Base-by-base conservation (phyloP, 2,329 filamentous ascomycete species). In the Fusarium lyarnte region DNA sequence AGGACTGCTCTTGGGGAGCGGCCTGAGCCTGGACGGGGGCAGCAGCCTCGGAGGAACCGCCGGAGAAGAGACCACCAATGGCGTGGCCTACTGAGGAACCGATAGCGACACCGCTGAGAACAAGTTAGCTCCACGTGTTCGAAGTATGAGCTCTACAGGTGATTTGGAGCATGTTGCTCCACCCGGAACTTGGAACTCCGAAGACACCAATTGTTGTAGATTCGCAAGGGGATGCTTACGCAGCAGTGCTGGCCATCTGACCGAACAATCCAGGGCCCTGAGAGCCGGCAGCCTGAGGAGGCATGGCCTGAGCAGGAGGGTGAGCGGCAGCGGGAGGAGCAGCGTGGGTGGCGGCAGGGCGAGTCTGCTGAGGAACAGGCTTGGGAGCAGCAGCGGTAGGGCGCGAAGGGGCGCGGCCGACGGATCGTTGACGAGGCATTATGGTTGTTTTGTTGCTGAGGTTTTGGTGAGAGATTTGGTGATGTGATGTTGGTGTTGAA, bases 181-280 rank as follows among this genome's bases (percentile, higher is more conserved):
- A 51, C 60, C 41, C 29, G 19, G 29, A 66, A 45, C 53, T 59
- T 11, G 23, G 10, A 39, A 25, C 31, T 29, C 42, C 27, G 25
- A 58, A 43, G 29, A 27, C 16, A 41, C 47, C 38, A 59, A 53
- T 42, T 60, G 6, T 11, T 31, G 14, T 17, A 25, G 8, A 16
- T 61, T 55, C 21, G 13, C 16, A 13, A 23, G n/a, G 41, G 23
- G 14, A 39, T n/a, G 91, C 94, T 86, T 92, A 98, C 95, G 96
- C 96, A 82, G 96, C 96, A 64, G 96, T 99, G 81, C 92, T 94
- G 75, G 96, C 96, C 93, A 99, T 98, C 88, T 98, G 94, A 66
- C 94, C 95, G 77, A 99, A 94, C 16, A 99, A 88, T 73, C 96
- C 95, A 9, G 94, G 91, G 33, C 94, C 93, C 74, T 92, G 87